Base-by-base conservation (phyloP, 305 asterid species). In the Fraxinus sp. region DNA sequence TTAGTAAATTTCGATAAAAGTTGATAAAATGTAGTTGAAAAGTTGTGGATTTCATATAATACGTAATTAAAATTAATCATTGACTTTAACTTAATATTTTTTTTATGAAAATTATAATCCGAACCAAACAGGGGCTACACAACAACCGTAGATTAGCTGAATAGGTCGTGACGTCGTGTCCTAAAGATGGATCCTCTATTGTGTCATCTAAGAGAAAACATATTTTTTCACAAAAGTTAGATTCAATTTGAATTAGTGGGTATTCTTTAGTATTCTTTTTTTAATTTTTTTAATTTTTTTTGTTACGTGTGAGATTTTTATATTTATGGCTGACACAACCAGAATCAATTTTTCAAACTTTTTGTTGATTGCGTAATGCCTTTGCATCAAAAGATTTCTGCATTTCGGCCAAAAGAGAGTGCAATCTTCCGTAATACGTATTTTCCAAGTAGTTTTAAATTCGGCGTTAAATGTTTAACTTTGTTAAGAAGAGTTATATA, bases 361-460 rank as follows among this genome's bases (percentile, higher is more conserved):
- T 79, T 66, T 64, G 32, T 66, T 76, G 82, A 82, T 85, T 75
- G 79, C 81, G 80, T 32, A 68, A 35, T 81, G 75, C 75, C 39
- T 74, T 73, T 11, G 33, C 32, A 75, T 26, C 14, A n/a, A 71
- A 52, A 7, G 30, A 66, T 43, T 80, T 20, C 70, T 80, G 84
- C 79, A 46, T 32, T 75, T 59, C 22, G 39, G 11, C 16, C 10
- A 70, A 70, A 71, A 71, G 77, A 32, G 18, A 71, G 14, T 32
- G 77, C 77, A 16, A 10, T 13, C 46, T 71, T 33, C 46, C 37
- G 24, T 30, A 30, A 71, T 71, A 32, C 14, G 24, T 68, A 30
- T 68, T 28, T 66, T 30, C n/a, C n/a, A 68, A 28, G 37, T 13
- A 26, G 7, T 68, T 68, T 13, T 5, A 68, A 20, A 59, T 59